Evolutionary conservation across 768 basidiomycete species (phyloP).

Genomic region (Kwoniella newhampshirensis): DNA sequence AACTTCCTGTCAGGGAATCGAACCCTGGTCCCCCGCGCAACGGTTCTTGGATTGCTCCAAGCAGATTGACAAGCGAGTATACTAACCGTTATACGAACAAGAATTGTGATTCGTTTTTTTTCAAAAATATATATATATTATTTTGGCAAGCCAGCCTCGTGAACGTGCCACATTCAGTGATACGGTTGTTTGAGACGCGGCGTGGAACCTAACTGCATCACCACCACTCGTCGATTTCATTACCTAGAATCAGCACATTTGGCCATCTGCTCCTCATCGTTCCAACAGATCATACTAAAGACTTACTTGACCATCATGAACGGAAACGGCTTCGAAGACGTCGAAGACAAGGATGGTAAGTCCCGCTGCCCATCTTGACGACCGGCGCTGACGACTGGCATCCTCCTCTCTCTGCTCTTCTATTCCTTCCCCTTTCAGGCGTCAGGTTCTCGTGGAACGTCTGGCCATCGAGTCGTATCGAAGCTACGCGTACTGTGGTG

Average conservation of each 20-base stretch:
- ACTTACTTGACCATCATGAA: constrained; percentile 58
- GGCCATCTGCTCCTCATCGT: too few relatives aligned
- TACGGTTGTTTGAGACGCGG: constrained; percentile 11
- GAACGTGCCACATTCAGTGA: not conserved
- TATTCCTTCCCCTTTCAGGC: constrained; percentile 58
- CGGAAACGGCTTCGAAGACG: constrained; percentile 72
- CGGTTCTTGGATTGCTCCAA: not conserved
- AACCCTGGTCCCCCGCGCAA: constrained; percentile 29
- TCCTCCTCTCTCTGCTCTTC: too few relatives aligned
- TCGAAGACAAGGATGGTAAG: constrained; percentile 93
- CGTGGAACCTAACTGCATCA: constrained; percentile 15
- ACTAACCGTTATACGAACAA: constrained; percentile 44
- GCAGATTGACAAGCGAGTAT: constrained; percentile 34
- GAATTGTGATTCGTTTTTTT: constrained; percentile 13
- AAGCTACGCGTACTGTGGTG: constrained; percentile 95
- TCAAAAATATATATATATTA: not conserved
- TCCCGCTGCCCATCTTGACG: not conserved
- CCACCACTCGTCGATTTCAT: constrained; percentile 4
- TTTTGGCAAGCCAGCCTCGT: not conserved
- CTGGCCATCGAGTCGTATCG: constrained; percentile 96
- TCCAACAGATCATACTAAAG: too few relatives aligned
- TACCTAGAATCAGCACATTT: not conserved
- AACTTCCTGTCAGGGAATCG: constrained; percentile 32
- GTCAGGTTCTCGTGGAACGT: constrained; percentile 97
- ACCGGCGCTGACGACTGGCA: not conserved